These are phyloP conservation scores for Closterium sp. DNA, from an alignment of 139 green algal species.

Conservation along the genomic window DNA sequence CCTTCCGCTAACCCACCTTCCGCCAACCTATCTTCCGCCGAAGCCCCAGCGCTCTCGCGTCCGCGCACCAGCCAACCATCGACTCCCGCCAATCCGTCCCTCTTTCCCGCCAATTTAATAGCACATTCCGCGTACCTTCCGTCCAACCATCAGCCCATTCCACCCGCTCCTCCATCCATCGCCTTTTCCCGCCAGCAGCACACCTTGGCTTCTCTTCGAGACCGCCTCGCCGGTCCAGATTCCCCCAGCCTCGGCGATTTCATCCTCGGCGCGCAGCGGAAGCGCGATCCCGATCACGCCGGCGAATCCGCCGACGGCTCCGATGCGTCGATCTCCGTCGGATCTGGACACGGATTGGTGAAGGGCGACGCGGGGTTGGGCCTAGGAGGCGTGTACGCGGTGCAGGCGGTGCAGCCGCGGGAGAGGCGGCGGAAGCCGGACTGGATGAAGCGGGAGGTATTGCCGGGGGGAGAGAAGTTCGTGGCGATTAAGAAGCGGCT, in stretches of 20 bases:
- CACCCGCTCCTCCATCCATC: neutral
- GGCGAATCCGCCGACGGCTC: neutral
- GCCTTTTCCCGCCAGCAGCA: neutral
- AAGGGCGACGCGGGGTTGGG: neutral
- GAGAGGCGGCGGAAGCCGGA: slow-evolving; percentile 82
- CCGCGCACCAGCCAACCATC: neutral
- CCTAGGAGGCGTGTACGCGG: slow-evolving; percentile 18
- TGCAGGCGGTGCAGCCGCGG: slow-evolving; percentile 38
- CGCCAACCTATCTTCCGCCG: neutral
- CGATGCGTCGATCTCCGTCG: neutral
- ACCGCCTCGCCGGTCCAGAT: slow-evolving; percentile 3
- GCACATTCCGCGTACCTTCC: neutral
- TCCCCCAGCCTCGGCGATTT: slow-evolving; percentile 32
- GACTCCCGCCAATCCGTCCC: neutral
- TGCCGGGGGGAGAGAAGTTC: slow-evolving; percentile 90
- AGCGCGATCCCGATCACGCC: neutral
- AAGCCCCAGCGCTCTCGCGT: neutral
- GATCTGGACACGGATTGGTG: neutral
- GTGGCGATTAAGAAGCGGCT: slow-evolving; percentile 87
- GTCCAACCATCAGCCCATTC: neutral
- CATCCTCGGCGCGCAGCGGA: neutral
- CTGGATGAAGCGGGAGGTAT: slow-evolving; percentile 88
- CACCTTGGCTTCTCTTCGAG: slow-evolving; percentile 9
- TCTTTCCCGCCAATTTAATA: neutral
- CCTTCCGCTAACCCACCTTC: neutral